Base-by-base conservation (phyloP, 2,329 filamentous ascomycete species). In the Alternaria postmessia region DNA sequence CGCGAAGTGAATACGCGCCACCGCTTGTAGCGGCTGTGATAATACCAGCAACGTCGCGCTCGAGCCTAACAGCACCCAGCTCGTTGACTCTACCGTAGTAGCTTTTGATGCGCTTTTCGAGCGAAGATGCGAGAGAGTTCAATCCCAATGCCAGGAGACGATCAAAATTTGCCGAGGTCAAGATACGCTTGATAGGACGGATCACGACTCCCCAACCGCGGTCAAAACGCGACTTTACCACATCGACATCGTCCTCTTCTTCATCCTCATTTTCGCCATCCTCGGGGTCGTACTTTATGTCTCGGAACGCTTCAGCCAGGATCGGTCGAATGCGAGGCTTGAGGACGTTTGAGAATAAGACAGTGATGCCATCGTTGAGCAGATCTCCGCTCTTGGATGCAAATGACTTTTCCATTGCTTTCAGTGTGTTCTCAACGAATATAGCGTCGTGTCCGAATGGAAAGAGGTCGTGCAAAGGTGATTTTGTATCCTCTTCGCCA, bases 91-190 rank as follows among this genome's bases (percentile, higher is more conserved):
- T 87, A 8, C 92, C 92, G 44, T 90, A 88, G 73, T 93, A 93
- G 38, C 87, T 88, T 87, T 91, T 92, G 26, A 97, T 88, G 26
- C 94, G 85, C 81, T 96, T 97, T 81, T 98, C 94, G 28, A 99
- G 85, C 16, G 93, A 86, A 51, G 87, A 87, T 1, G 91, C 86
- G 5, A 98, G 86, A 72, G 96, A 90, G 5, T 85, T 84, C 1
- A 94, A 87, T 2, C 93, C 92, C 1, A 88, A 83, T 41, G 90
- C 87, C 48, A 96, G 86, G 0, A 98, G 84, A n/a, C 85, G 87
- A 66, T 90, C 87, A 75, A 91, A 96, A 34, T 91, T 91, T 36
- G 86, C 85, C 0, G 89, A 81, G 0, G 93, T 97, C 79, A 98
- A 88, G 64, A 99, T 86, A 6, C 95, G 91, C 44, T 89, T 89